Conservation (phyloP, 306 rosid species). For the Cucurbita ficifolia region DNA sequence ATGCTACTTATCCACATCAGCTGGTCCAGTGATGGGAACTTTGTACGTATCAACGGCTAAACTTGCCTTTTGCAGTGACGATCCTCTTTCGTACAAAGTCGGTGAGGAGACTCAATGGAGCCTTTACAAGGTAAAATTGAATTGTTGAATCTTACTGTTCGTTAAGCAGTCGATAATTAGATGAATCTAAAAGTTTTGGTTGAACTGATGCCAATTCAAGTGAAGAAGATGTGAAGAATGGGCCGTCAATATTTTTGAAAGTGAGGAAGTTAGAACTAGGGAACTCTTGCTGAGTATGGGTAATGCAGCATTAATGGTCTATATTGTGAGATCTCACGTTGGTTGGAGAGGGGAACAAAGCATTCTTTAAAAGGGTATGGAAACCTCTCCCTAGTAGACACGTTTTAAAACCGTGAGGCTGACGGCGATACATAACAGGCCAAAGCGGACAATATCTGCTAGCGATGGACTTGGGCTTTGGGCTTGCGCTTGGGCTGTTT, state of each 20-base stretch:
- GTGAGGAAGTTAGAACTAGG: neutral
- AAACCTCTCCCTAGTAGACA: too few species aligned
- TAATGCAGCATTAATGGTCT: neutral
- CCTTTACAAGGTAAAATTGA: slow-evolving; percentile 58
- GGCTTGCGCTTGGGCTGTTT: too few species aligned
- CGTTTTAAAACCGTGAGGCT: too few species aligned
- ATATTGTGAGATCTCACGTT: too few species aligned
- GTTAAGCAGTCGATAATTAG: neutral
- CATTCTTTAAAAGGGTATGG: too few species aligned
- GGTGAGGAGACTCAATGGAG: slow-evolving; percentile 74
- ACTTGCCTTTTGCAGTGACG: slow-evolving; percentile 86
- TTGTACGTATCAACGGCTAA: slow-evolving; percentile 73
- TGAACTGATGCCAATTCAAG: neutral
- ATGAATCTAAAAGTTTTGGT: neutral
- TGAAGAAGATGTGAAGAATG: neutral
- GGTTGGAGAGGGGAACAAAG: too few species aligned
- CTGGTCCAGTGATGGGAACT: slow-evolving; percentile 94
- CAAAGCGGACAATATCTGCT: too few species aligned
- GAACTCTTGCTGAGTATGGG: neutral
- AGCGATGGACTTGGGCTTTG: too few species aligned
- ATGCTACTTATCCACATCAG: slow-evolving; percentile 89
- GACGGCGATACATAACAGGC: too few species aligned
- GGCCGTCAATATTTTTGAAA: neutral
- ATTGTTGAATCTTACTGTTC: neutral
- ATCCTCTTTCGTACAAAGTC: slow-evolving; percentile 64